Conservation (phyloP, 1,284 basidiomycete species). For the Apiotrichum brassicae region DNA sequence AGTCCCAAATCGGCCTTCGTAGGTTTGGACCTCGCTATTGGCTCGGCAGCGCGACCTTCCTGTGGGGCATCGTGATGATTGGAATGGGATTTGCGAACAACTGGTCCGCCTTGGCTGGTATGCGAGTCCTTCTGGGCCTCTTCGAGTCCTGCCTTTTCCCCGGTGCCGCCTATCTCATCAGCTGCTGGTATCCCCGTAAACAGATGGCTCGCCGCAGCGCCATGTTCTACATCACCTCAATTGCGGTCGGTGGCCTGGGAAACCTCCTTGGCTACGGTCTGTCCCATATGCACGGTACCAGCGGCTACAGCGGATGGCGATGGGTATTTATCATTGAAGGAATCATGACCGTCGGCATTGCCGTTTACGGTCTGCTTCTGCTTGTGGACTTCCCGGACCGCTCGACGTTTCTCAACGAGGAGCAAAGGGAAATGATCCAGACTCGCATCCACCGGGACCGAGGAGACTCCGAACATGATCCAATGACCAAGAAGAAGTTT, state of each 20-base stretch:
- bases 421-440: constrained; percentile 44
- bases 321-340: constrained; percentile 27
- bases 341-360: constrained; percentile 37
- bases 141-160: constrained; percentile 35
- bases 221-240: constrained; percentile 42
- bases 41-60: constrained; percentile 6
- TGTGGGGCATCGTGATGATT: constrained; percentile 35
- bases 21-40: constrained; percentile 11
- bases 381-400: constrained; percentile 50
- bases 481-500: constrained; percentile 41
- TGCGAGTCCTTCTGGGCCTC: constrained; percentile 24
- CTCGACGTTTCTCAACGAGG: constrained; percentile 45
- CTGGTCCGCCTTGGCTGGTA: constrained; percentile 17
- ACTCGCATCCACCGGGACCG: constrained; percentile 48
- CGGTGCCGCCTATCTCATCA: constrained; percentile 34
- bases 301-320: constrained; percentile 36
- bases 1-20: constrained; percentile 22
- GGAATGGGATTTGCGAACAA: constrained; percentile 26
- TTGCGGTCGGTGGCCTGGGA: constrained; percentile 39
- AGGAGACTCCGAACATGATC: constrained; percentile 46
- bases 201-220: constrained; percentile 34
- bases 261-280: constrained; percentile 36
- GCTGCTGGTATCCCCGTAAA: constrained; percentile 31
- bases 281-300: constrained; percentile 25
- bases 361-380: constrained; percentile 27